Base-by-base conservation (phyloP, 2,329 filamentous ascomycete genomes). In the Davidsoniella eucalypti region DNA sequence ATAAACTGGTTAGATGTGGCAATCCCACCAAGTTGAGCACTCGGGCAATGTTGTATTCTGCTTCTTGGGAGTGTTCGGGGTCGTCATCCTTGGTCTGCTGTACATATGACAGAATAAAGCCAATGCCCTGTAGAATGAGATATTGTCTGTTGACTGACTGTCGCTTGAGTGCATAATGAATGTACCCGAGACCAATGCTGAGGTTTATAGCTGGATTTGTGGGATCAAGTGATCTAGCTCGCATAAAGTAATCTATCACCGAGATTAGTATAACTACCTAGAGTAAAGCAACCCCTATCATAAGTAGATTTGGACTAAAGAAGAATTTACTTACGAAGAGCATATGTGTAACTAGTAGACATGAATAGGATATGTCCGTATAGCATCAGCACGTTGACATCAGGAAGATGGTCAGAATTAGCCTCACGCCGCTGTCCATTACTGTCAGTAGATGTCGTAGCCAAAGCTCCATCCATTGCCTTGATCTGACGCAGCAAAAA, bases 401-500 rank as follows among this genome's bases (percentile, higher is more conserved):
- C 88, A 54, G 93, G 71, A 12, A 74, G 67, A 17, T 41, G 41
- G 12, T 54, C 49, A 7, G 42, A 36, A 7, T 67, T 65, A 17
- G 66, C 65, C 10, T 64, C 59, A 44, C 65, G 62, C 4, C 43
- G 7, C n/a, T 25, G 36, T 21, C 16, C 62, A 57, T 33, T 16
- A 42, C 64, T 64, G 3, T 65, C 60, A 21, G 54, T 49, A 9
- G 40, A 42, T 9, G 12, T 44, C 44, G 47, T 4, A 60, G 41
- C 62, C 58, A 55, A 66, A 12, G 73, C 69, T 65, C 69, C 42
- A 82, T 98, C 92, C 68, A 94, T 84, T 3, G 80, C 78, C 63
- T 94, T 93, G 65, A 98, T 85, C 64, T 94, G 87, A 4, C 92
- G 80, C 52, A 95, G 71, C 58, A 96, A 80, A 60, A 85, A 94